These are phyloP conservation scores for Phaeosphaeriaceae sp. DNA, from an alignment of 2,329 filamentous ascomycete genomes.

Conservation along the genomic window DNA sequence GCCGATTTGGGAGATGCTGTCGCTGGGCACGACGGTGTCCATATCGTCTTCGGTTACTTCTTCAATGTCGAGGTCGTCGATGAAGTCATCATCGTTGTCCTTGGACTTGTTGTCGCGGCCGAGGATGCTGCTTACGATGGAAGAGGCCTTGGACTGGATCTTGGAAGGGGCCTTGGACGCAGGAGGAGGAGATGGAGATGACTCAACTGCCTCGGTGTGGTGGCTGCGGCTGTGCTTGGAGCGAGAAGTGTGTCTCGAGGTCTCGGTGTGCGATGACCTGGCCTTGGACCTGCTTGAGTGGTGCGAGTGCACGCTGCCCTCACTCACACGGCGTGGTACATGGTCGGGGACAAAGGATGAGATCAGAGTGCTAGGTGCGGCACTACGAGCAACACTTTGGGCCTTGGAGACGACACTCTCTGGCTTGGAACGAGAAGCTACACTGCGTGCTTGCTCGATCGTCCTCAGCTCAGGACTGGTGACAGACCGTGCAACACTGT, in stretches of 20 bases:
- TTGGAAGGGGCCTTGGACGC: slow-evolving; percentile 28
- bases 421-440: slow-evolving; percentile 22
- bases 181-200: slow-evolving; percentile 33
- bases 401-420: slow-evolving; percentile 23
- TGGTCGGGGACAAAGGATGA: slow-evolving; percentile 48
- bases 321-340: slow-evolving; percentile 31
- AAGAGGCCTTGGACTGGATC: slow-evolving; percentile 36
- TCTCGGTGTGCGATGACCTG: slow-evolving; percentile 37
- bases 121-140: slow-evolving; percentile 47
- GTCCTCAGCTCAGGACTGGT: slow-evolving; percentile 42
- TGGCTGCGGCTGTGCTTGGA: slow-evolving; percentile 34
- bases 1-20: slow-evolving; percentile 55
- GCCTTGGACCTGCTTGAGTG: slow-evolving; percentile 45
- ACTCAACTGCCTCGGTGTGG: slow-evolving; percentile 19
- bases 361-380: slow-evolving; percentile 44
- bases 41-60: slow-evolving; percentile 43
- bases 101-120: slow-evolving; percentile 39
- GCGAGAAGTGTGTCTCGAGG: slow-evolving; percentile 36
- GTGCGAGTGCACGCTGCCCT: slow-evolving; percentile 44
- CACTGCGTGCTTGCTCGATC: slow-evolving; percentile 28
- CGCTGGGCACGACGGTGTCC: slow-evolving; percentile 57
- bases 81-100: slow-evolving; percentile 41
- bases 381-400: slow-evolving; percentile 32
- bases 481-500: slow-evolving; percentile 37
- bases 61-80: slow-evolving; percentile 49